Conservation (phyloP, 176 grass and related monocot genomes). For the Paspalum notatum region DNA sequence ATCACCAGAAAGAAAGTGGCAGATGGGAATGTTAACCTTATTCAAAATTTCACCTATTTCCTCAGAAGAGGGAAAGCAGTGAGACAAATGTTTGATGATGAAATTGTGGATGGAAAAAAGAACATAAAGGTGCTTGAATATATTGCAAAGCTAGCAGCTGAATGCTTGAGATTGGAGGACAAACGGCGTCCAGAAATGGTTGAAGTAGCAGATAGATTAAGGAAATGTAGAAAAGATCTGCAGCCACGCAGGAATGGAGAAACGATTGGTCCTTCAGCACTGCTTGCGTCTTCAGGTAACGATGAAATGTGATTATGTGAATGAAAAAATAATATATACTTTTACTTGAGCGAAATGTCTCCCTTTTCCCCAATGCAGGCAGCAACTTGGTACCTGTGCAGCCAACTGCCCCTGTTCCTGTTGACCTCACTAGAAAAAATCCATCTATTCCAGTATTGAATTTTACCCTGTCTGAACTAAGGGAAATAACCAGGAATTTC, state of each 20-base stretch:
- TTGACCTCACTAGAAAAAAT: neutral
- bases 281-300: neutral
- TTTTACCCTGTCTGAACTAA: conserved; percentile 43
- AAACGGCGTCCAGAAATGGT: conserved; percentile 1
- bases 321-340: neutral
- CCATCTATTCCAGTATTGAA: conserved; percentile 42
- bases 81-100: neutral
- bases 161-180: neutral
- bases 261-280: neutral
- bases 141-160: conserved; percentile 1
- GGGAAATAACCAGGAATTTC: conserved; percentile 47
- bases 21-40: neutral
- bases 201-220: neutral
- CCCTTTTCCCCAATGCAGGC: neutral
- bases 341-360: neutral
- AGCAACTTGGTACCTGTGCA: neutral
- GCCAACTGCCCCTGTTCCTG: neutral
- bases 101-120: neutral
- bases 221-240: neutral
- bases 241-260: neutral
- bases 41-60: neutral
- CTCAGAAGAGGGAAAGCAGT: neutral
- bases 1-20: conserved; percentile 1
- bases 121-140: neutral
- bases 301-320: neutral